Base-by-base conservation (phyloP, 345 rosid species). In the Combretum micranthum region DNA sequence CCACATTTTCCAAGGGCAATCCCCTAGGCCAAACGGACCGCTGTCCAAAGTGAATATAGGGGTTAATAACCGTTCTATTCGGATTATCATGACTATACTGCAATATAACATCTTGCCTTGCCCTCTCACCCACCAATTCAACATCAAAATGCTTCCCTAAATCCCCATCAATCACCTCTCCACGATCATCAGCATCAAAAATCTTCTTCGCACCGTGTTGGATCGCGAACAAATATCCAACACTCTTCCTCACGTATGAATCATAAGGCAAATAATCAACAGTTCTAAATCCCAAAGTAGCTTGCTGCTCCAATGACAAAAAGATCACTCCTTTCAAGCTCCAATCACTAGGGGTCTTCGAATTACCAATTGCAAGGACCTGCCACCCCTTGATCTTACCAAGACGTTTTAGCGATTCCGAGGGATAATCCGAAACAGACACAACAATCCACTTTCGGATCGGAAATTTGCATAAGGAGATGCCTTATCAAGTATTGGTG, bases 1-100 rank as follows among this genome's bases (percentile, higher is more conserved):
- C 95, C 4, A 93, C 96, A 71, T 90, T 79, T 72, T 93, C 97
- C 72, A 90, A 79, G 4, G 99, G 99, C 69, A 93, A 77, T 46
- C 99, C 99, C 66, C 97, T 78, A 60, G 99, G 99, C 99, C 99
- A 93, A 71, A 93, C 93, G 0, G 99, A 85, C 60, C 99, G 77
- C 73, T 93, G 99, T 16, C 97, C 97, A 4, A 93, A 93, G 77
- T 93, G 99, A 44, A 93, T 73, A 22, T 87, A 93, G 21, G 99
- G 99, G 65, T 93, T 93, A 16, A 83, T 85, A 53, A 93, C 82
- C 64, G 83, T 83, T 69, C 90, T 76, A 52, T 93, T 85, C 15
- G 77, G 76, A 45, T 85, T 75, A 22, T 90, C 95, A 43, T 93
- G 99, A 66, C 90, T 85, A 48, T 87, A 93, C 75, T 93, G 99